Evolutionary conservation across 805 yeast genomes (phyloP), one percentile per base, ranked within the genome.

Genomic region (Kregervanrija fluxuum): DNA sequence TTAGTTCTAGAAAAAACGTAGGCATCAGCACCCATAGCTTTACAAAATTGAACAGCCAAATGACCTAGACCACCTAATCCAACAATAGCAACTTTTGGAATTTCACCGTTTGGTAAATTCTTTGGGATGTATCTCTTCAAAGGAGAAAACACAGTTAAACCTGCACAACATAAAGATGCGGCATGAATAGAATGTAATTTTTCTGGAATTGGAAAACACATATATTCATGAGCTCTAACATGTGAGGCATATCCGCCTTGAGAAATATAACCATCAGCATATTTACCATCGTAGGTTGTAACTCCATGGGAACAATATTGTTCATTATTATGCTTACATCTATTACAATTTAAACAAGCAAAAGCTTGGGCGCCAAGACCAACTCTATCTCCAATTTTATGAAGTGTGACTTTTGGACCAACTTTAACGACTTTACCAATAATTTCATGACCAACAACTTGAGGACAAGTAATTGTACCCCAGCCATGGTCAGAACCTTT

Each of bases 141-240:
- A 30, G 79, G 79, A 10, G 77, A 71, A 57, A 61, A 74, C 11
- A 69, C 74, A 4, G 78, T 74, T 47, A 73, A 60, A 42, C 79
- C 79, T 32, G 74, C 79, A 58, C 78, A 73, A 62, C 74, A 64
- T 61, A 73, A 57, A 6, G 79, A 75, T 8, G 75, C 77, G 34
- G 73, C 77, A 38, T 57, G 66, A 13, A 57, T 55, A 5, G 73
- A 61, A 41, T 61, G 61, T 54, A 73, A 60, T 31, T 49, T 64
- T 13, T 70, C 73, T 11, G 77, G 79, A 43, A 73, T 68, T 11
- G 71, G 67, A 61, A 71, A 72, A 30, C 66, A 64, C 55, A 67
- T 65, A 43, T 68, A 67, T 57, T 73, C 73, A 52, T 73, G 67
- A 33, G 70, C 73, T 53, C 71, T 66, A 37, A 68, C 62, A 55